Evolutionary conservation across 1,139 yeast genomes (phyloP), one percentile per base, ranked within the genome.

Genomic region (Yamadazyma spencermartinsiae): DNA sequence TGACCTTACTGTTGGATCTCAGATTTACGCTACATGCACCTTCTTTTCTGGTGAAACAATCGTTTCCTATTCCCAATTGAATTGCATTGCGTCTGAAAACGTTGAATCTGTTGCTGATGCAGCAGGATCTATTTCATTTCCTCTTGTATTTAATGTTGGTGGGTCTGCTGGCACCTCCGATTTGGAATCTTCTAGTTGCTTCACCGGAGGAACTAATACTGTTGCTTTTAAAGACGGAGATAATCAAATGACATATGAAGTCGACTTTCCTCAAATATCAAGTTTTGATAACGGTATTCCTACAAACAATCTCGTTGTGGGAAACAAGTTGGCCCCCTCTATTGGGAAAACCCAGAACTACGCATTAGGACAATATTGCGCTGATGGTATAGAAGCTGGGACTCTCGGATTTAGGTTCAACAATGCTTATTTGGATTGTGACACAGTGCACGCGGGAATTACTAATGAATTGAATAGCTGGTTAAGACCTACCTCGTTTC

Each of bases 61-160:
- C 18, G 54, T 55, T 12, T 39, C 58, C 10, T 58, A 44, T 36
- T 59, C 67, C 4, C 35, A 48, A 30, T 37, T 65, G 8, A 41
- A 42, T 3, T 65, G 71, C 61, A 51, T 52, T 2, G 61, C 52
- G 4, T 28, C 55, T 2, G 23, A 28, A 15, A 33, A 35, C 2
- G 50, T 62, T 7, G 33, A 29, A 1, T 3, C 51, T 0, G 31
- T 27, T 10, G 48, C 51, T 5, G 29, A 33, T 12, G 61, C 53
- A 11, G 28, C 35, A 10, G 71, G 71, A 20, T 35, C 54, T 3
- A 44, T 60, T 6, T 36, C 39, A 5, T 50, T 65, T 26, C 67
- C 68, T 3, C 28, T 64, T 16, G 40, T 57, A 1, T 65, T 62
- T 42, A 58, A 58, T 39, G 41, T 46, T 23, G 72, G 71, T 31